Conservation (phyloP, 179 eudicot species). For the Spinacia oleracea region DNA sequence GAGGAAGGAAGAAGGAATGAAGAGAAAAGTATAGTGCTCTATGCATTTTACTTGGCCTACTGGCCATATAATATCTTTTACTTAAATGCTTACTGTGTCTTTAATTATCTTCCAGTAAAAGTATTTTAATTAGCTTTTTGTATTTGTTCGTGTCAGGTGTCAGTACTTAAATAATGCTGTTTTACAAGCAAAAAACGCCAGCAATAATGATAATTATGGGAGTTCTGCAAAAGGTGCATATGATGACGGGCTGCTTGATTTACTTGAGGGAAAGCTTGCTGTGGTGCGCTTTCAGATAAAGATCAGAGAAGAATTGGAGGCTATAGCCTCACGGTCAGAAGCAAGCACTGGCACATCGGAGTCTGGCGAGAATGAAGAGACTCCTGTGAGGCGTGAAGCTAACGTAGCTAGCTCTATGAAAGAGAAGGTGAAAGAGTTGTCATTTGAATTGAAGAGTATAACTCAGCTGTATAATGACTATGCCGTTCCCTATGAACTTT, state of each 20-base stretch:
- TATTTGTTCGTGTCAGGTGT: slow-evolving; percentile 53
- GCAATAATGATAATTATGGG: slow-evolving; percentile 44
- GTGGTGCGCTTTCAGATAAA: slow-evolving; percentile 90
- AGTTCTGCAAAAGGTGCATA: slow-evolving; percentile 52
- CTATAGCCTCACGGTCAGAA: slow-evolving; percentile 55
- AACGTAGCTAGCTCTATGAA: slow-evolving; percentile 37
- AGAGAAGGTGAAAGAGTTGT: slow-evolving; percentile 79
- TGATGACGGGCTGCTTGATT: slow-evolving; percentile 85
- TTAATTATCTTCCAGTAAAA: not conserved
- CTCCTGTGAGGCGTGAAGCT: slow-evolving; percentile 41
- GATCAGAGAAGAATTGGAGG: slow-evolving; percentile 73
- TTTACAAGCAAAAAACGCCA: slow-evolving; percentile 88
- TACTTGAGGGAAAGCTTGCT: slow-evolving; percentile 94
- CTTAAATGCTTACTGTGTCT: not conserved
- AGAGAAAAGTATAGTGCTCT: not conserved
- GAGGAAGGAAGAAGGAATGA: not conserved
- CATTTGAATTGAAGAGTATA: slow-evolving; percentile 77
- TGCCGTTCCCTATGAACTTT: slow-evolving; percentile 93
- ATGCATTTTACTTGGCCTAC: not conserved
- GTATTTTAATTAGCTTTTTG: not conserved
- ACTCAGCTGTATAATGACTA: slow-evolving; percentile 91
- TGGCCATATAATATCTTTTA: not conserved
- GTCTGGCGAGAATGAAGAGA: slow-evolving; percentile 45
- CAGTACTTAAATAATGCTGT: slow-evolving; percentile 91
- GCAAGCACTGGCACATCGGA: slow-evolving; percentile 52